Conservation (phyloP, 192 early-diverging fungal genomes). For the Umbelopsis sp. region DNA sequence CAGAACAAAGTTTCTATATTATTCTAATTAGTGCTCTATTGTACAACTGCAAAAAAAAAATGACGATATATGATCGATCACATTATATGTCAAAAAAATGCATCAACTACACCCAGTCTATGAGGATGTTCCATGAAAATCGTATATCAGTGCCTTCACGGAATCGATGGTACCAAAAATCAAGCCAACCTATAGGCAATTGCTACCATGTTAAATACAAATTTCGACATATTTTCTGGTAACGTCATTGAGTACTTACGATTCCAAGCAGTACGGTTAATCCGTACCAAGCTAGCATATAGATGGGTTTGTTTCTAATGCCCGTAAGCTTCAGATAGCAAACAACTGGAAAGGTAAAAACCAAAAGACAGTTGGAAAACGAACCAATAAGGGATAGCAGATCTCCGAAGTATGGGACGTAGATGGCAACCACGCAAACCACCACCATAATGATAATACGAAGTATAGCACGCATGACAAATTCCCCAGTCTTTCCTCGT, state of each 20-base stretch:
- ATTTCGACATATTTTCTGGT: not conserved
- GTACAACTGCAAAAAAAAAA: too few relatives aligned
- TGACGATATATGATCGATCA: too few relatives aligned
- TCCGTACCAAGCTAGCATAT: conserved; percentile 44
- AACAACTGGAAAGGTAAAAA: conserved; percentile 73
- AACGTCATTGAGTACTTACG: conserved; percentile 30
- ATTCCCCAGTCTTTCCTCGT: conserved; percentile 47
- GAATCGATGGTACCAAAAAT: conserved; percentile 64
- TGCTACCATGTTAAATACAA: not conserved
- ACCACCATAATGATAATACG: conserved; percentile 55
- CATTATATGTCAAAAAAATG: too few relatives aligned
- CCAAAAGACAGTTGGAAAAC: conserved; percentile 66
- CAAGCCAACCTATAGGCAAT: conserved; percentile 3
- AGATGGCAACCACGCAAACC: conserved; percentile 60
- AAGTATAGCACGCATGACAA: conserved; percentile 49
- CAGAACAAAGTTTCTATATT: too few relatives aligned
- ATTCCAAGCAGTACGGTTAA: conserved; percentile 65
- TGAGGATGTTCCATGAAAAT: not conserved
- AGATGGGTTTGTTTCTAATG: conserved; percentile 34
- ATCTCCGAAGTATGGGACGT: conserved; percentile 78
- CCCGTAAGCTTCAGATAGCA: conserved; percentile 75
- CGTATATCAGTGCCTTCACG: conserved; percentile 50
- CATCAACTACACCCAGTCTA: too few relatives aligned
- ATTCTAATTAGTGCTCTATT: too few relatives aligned
- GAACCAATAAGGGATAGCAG: conserved; percentile 77